phyloP scores from a whole-genome alignment of 1,284 basidiomycete genomes.

The Waitea zeae region DNA sequence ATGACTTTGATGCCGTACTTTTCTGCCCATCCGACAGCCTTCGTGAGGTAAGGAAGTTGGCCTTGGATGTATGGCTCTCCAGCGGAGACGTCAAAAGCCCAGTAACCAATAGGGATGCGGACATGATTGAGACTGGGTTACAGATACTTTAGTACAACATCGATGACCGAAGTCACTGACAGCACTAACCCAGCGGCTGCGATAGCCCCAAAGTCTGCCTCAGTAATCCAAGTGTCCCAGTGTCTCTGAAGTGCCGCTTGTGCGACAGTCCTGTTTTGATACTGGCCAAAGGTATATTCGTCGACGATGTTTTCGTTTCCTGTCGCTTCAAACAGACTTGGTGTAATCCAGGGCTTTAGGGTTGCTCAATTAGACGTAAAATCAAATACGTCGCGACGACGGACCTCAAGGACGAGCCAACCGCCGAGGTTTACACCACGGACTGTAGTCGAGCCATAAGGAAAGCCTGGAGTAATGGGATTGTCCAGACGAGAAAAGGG shows the following conservation, averaged over 20 bases:
- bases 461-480: too few species aligned
- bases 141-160: too few species aligned
- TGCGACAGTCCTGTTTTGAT: slow-evolving; percentile 18
- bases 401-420: slow-evolving; percentile 66
- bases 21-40: slow-evolving; percentile 67
- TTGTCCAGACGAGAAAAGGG: too few species aligned
- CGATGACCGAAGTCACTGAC: too few species aligned
- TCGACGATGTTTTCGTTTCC: slow-evolving; percentile 55
- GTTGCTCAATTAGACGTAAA: not conserved
- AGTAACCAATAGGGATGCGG: slow-evolving; percentile 79
- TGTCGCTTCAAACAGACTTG: slow-evolving; percentile 72
- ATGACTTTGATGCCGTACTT: slow-evolving; percentile 69
- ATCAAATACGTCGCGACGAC: not conserved
- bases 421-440: slow-evolving; percentile 65
- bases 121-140: slow-evolving; percentile 75
- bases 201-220: not conserved
- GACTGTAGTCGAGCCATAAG: slow-evolving; percentile 40
- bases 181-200: too few species aligned
- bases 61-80: slow-evolving; percentile 81
- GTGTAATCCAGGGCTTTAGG: slow-evolving; percentile 69
- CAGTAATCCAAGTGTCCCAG: not conserved
- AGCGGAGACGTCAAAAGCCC: slow-evolving; percentile 72
- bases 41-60: slow-evolving; percentile 53
- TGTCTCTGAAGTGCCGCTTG: not conserved
- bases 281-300: slow-evolving; percentile 74